These are phyloP conservation scores for Irineochytrium annulatum DNA, from an alignment of 192 early-diverging fungal genomes.

Conservation along the genomic window DNA sequence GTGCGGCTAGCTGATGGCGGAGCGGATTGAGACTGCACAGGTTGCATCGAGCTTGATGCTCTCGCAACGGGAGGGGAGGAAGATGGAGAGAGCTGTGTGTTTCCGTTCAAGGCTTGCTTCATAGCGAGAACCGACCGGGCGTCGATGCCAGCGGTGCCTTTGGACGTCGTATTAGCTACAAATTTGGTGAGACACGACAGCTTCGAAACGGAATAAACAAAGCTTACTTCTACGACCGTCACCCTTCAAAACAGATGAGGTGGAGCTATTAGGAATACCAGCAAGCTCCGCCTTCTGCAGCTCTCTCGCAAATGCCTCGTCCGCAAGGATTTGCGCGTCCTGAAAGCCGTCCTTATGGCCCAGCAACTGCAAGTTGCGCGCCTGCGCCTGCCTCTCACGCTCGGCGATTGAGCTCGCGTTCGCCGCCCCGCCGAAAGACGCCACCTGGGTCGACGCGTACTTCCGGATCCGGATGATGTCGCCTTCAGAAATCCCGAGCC, in stretches of 20 bases:
- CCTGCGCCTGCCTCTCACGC: conserved; percentile 47
- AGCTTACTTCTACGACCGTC: conserved; percentile 10
- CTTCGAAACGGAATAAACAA: conserved; percentile 7
- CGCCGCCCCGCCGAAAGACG: background rate
- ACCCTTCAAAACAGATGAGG: conserved; percentile 15
- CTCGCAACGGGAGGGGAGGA: background rate
- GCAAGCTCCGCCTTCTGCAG: conserved; percentile 69
- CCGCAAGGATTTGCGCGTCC: conserved; percentile 62
- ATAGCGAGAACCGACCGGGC: conserved; percentile 21
- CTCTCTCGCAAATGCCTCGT: conserved; percentile 77
- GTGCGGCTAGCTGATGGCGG: background rate
- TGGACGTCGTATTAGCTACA: conserved; percentile 1
- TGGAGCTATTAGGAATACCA: conserved; percentile 8
- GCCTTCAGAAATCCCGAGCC: conserved; percentile 76
- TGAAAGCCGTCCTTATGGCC: conserved; percentile 22
- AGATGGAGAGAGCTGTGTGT: background rate
- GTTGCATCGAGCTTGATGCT: conserved; percentile 5
- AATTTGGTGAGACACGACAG: background rate
- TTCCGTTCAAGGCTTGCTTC: conserved; percentile 18
- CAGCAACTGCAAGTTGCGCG: conserved; percentile 31
- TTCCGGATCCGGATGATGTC: conserved; percentile 79
- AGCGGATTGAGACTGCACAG: background rate
- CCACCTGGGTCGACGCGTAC: conserved; percentile 25
- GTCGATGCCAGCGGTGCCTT: conserved; percentile 16
- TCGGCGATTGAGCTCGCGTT: background rate